Percentiles rank a stretch among this genome's conserved stretches.
These are phyloP conservation scores for Fusarium subtropicale DNA, from an alignment of 2,329 filamentous ascomycete genomes.

Conservation along the genomic window DNA sequence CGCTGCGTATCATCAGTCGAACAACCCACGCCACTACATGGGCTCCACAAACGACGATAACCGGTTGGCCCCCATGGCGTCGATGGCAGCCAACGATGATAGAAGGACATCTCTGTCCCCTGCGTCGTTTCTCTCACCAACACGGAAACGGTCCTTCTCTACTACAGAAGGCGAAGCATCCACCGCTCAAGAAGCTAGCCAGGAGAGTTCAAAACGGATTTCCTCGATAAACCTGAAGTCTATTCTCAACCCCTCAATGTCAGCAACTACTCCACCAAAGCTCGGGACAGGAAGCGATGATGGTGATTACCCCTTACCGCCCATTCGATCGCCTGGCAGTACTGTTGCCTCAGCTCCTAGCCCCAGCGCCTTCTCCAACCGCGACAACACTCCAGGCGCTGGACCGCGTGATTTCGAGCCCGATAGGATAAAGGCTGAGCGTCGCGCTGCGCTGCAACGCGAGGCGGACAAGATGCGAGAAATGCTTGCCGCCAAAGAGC, in stretches of 20 bases:
- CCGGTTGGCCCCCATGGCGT: conserved; percentile 66
- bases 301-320: conserved; percentile 56
- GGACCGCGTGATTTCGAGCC: conserved; percentile 53
- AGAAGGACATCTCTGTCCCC: conserved; percentile 70
- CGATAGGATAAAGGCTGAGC: conserved; percentile 69
- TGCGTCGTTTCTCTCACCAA: conserved; percentile 68
- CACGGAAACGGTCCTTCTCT: conserved; percentile 76
- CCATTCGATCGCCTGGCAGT: conserved; percentile 58
- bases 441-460: conserved; percentile 72
- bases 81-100: conserved; percentile 59
- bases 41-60: conserved; percentile 67
- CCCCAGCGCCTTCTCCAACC: conserved; percentile 54
- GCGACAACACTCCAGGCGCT: conserved; percentile 46
- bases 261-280: conserved; percentile 41
- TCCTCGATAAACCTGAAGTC: conserved; percentile 84
- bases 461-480: conserved; percentile 83
- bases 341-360: conserved; percentile 57
- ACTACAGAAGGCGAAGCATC: conserved; percentile 65
- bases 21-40: conserved; percentile 52
- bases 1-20: conserved; percentile 63
- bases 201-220: conserved; percentile 69
- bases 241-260: conserved; percentile 71
- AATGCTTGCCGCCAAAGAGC: conserved; percentile 77
- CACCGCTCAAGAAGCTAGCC: conserved; percentile 52
- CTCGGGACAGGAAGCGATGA: conserved; percentile 51